A percentile compares a stretch with the other conserved stretches of the same genome.
phyloP scores from a whole-genome alignment of 371 early-diverging fungal genomes.

The Smittium mucronatum region DNA sequence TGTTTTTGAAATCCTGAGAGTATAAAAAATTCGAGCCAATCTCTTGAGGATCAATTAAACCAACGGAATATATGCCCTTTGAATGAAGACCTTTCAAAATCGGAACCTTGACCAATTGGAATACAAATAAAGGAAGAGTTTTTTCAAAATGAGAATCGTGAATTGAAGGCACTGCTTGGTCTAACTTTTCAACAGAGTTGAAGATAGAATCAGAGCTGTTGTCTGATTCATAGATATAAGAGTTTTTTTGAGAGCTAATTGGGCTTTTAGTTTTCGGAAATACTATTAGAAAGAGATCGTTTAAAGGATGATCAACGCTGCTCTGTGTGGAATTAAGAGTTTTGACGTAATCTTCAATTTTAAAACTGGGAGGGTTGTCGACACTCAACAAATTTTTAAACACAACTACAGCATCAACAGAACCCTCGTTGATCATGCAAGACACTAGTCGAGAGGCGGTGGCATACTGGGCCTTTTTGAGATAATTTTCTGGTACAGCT shows the following conservation, averaged over 20 bases:
- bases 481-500: too few relatives aligned
- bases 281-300: neutral
- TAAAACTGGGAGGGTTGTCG: conserved; percentile 9
- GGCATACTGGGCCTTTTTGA: conserved; percentile 29
- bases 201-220: neutral
- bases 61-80: conserved; percentile 12
- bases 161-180: neutral
- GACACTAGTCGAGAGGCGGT: conserved; percentile 44
- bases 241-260: too few relatives aligned
- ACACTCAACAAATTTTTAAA: conserved; percentile 11
- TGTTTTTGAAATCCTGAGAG: neutral
- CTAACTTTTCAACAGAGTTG: neutral
- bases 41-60: conserved; percentile 21
- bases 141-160: too few relatives aligned
- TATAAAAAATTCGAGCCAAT: conserved; percentile 12
- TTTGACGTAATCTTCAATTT: neutral
- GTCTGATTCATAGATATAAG: neutral
- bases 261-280: neutral
- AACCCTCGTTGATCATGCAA: conserved; percentile 44
- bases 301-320: neutral
- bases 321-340: neutral
- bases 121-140: too few relatives aligned
- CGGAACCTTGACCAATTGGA: conserved; percentile 19
- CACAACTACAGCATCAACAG: conserved; percentile 33
- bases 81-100: conserved; percentile 12